Conservation (phyloP, 257 asterid genomes). For the Verbena officinalis region DNA sequence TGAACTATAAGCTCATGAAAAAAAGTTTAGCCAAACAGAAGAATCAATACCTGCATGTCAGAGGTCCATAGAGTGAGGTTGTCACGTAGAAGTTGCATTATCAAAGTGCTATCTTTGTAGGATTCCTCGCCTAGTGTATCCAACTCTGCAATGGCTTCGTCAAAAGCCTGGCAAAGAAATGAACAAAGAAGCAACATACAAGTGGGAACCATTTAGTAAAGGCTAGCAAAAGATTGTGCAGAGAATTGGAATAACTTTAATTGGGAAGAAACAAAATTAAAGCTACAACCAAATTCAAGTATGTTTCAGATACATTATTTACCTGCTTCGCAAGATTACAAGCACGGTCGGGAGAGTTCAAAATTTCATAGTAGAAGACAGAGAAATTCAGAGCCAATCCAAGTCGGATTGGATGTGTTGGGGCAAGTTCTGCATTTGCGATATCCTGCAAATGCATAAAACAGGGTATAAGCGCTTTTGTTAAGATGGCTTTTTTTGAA, state of each 20-base stretch:
- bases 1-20: no score
- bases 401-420: conserved; percentile 89
- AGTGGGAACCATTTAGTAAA: neutral
- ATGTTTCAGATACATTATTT: neutral
- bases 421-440: conserved; percentile 77
- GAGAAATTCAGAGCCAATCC: conserved; percentile 91
- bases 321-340: conserved; percentile 90
- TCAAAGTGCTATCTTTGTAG: conserved; percentile 94
- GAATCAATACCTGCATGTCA: conserved; percentile 69
- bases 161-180: conserved; percentile 61
- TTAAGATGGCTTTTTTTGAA: neutral
- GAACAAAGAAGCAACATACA: conserved; percentile 9
- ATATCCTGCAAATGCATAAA: conserved; percentile 55
- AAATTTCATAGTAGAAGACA: conserved; percentile 83
- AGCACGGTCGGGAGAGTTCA: conserved; percentile 91
- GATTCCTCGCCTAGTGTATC: conserved; percentile 95
- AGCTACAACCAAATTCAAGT: neutral
- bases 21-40: neutral
- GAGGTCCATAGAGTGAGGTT: conserved; percentile 89
- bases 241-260: neutral
- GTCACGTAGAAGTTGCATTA: conserved; percentile 90
- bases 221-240: neutral
- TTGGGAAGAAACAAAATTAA: neutral
- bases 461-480: neutral
- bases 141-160: conserved; percentile 89